Evolutionary conservation across 768 basidiomycete genomes (phyloP), one percentile per base, ranked within the genome.

Genomic region (Hygrocybe coccinea): DNA sequence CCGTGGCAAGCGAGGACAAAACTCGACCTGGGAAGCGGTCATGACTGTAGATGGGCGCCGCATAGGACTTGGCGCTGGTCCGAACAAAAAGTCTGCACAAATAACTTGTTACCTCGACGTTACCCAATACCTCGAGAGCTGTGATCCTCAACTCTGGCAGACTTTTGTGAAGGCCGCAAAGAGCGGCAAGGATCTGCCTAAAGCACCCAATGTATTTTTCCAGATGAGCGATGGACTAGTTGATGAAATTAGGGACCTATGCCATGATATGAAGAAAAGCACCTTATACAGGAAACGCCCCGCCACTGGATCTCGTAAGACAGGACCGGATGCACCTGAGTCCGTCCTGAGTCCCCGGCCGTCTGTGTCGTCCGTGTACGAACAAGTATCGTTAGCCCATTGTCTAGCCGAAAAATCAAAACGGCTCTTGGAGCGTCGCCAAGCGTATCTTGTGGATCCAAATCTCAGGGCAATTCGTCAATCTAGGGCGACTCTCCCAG

Each of bases 81-180:
- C 65, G 3, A 81, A 59, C 64, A 97, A 95, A 73, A 94, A 93
- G 70, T 65, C 63, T 4, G 86, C 95, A 0, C 76, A 81, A 60
- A 71, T 79, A 11, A 78, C 80, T 58, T 91, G 87, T 66, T 95
- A 88, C 67, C 80, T 97, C 46, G 95, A 97, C 67, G 92, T 92
- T 58, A 81, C 86, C 0, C 80, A 84, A 51, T 95, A 97, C 67
- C 80, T 97, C 56, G 88, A 95, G 67, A 77, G 74, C 54, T 95
- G 91, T 67, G 95, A 97, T 67, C 76, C 79, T 0, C 78, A 77
- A 1, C 77, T 97, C 22, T 97, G 95, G 95, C 74, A 77, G 54
- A 73, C 79, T 19, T 97, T 85, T 66, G 63, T 81, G 6, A 69
- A 75, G 54, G 84, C 84, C 10, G 76, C 77, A 35, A 82, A 82